phyloP scores from a whole-genome alignment of 2,329 filamentous ascomycete genomes.

The Aureobasidium sp. region DNA sequence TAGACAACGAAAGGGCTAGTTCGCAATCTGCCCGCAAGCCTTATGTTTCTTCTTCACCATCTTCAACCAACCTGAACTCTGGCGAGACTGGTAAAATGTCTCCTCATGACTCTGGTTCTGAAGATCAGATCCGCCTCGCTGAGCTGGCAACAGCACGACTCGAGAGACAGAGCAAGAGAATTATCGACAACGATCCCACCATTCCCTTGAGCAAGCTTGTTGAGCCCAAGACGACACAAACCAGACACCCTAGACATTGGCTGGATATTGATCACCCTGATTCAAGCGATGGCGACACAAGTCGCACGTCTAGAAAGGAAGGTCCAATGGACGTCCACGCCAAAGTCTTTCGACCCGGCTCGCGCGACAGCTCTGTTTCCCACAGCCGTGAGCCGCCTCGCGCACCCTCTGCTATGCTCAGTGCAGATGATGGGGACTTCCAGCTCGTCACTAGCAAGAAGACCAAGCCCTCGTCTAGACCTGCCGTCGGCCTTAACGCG shows the following conservation, averaged over 20 bases:
- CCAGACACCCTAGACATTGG: slow-evolving; percentile 20
- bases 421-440: slow-evolving; percentile 18
- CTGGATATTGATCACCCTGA: slow-evolving; percentile 21
- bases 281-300: slow-evolving; percentile 14
- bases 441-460: slow-evolving; percentile 24
- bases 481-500: slow-evolving; percentile 15
- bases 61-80: background rate
- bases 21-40: background rate
- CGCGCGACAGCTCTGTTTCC: slow-evolving; percentile 14
- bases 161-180: slow-evolving; percentile 25
- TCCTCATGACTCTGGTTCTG: background rate
- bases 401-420: background rate
- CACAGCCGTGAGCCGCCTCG: background rate
- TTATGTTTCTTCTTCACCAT: background rate
- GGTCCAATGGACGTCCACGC: slow-evolving; percentile 20
- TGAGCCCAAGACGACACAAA: slow-evolving; percentile 5
- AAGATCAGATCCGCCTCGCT: slow-evolving; percentile 9
- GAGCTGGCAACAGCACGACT: slow-evolving; percentile 23
- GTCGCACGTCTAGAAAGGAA: background rate
- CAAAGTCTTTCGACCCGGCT: slow-evolving; percentile 23
- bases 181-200: slow-evolving; percentile 22
- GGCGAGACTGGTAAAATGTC: background rate
- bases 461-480: slow-evolving; percentile 9
- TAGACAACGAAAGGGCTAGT: background rate
- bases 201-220: slow-evolving; percentile 10